Base-by-base conservation (phyloP, 805 yeast species). In the Yarrowia sp. region DNA sequence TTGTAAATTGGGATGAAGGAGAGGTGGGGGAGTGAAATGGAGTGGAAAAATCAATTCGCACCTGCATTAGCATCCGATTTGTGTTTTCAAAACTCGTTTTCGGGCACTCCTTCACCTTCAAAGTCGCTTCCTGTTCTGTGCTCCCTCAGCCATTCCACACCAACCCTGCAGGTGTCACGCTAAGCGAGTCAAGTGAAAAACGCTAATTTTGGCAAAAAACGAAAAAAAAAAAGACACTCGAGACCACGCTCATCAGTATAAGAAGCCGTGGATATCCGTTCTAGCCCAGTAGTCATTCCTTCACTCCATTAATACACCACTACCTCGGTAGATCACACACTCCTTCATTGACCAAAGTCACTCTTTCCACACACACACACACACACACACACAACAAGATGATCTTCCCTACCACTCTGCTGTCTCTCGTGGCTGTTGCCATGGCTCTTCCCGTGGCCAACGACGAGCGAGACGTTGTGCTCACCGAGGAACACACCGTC, bases 141-240 rank as follows among this genome's bases (percentile, higher is more conserved):
- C 53, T 10, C 43, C 58, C 42, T 17, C 1, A 52, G 20, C 60
- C 61, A 55, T 55, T 55, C 61, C 61, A 39, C 61, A 46, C 33
- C 46, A 15, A 55, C 61, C 61, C 61, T 55, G 61, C 61, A 55
- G 44, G 20, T 39, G 46, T 9, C n/a, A 39, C 61, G 17, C 36
- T 55, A 40, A 24, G 43, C 36, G 61, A 55, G 61, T 24, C 3
- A 5, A 4, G 3, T 24, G 30, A 24, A 24, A 24, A 24, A 24
- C 30, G n/a, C 30, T 24, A 24, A 24, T 24, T n/a, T n/a, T n/a
- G n/a, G n/a, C n/a, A 24, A 24, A 24, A 24, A 5, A 24, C 30
- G 6, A 24, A 24, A 24, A 4, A 4, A 24, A 24, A 24, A n/a
- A n/a, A n/a, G n/a, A n/a, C n/a, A n/a, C n/a, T n/a, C n/a, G n/a